Evolutionary conservation across 129 eudicot genomes (phyloP).

Genomic region (Erigeron canadensis): DNA sequence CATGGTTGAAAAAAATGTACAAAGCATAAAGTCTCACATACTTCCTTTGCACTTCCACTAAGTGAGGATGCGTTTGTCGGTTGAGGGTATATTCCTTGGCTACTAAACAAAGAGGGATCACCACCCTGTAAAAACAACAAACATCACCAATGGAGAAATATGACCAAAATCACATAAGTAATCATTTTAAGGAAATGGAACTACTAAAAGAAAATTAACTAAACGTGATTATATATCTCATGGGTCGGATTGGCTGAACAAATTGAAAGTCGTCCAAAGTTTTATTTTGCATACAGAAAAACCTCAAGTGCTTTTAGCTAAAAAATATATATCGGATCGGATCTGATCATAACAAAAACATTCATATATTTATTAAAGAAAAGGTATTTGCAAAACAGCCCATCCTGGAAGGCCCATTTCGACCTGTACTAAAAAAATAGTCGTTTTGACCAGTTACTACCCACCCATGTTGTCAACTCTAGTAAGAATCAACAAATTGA

Average conservation of each 20-base stretch:
- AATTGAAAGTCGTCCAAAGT: not conserved
- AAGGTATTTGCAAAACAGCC: not conserved
- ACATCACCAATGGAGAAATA: not conserved
- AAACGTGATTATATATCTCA: not conserved
- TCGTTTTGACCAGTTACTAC: not conserved
- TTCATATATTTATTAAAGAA: not conserved
- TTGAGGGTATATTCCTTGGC: conserved; percentile 96
- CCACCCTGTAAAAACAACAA: conserved; percentile 43
- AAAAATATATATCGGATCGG: not conserved
- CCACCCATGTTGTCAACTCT: conserved; percentile 10
- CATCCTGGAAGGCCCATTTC: not conserved
- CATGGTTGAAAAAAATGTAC: not conserved
- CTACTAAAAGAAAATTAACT: not conserved
- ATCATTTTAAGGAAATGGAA: not conserved
- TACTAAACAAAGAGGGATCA: conserved; percentile 79
- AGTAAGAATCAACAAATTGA: conserved; percentile 7
- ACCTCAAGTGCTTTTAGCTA: not conserved
- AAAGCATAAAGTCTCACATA: conserved; percentile 43
- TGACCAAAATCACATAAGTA: conserved; percentile 6
- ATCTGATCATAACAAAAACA: not conserved
- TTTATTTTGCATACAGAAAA: not conserved
- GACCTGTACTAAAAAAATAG: not conserved
- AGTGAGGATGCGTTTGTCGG: conserved; percentile 68
- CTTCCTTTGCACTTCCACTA: conserved; percentile 83
- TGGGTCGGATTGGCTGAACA: not conserved